These are phyloP conservation scores for Fusarium tuaranense DNA, from an alignment of 2,329 filamentous ascomycete species.

Conservation along the genomic window DNA sequence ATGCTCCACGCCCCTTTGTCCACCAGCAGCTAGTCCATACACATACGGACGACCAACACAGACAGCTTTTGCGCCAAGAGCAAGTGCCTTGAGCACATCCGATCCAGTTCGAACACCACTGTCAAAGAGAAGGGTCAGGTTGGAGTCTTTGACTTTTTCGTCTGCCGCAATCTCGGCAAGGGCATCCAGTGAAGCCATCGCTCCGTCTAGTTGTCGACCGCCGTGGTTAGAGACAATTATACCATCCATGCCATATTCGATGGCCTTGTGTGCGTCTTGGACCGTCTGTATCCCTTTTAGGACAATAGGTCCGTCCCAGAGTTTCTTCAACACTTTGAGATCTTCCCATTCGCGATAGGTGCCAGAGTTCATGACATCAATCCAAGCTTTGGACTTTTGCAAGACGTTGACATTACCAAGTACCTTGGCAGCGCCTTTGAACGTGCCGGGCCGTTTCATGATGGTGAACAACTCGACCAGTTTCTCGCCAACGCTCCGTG, in stretches of 20 bases:
- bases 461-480: constrained; percentile 34
- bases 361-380: constrained; percentile 48
- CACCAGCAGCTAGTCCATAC: constrained; percentile 51
- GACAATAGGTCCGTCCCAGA: constrained; percentile 68
- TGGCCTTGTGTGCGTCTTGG: constrained; percentile 54
- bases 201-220: constrained; percentile 56
- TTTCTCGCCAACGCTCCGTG: constrained; percentile 17
- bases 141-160: constrained; percentile 50
- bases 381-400: constrained; percentile 39
- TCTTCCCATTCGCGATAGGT: constrained; percentile 71
- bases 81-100: constrained; percentile 55
- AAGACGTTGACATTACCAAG: constrained; percentile 22
- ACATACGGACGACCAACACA: constrained; percentile 57
- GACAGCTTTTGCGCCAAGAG: constrained; percentile 55
- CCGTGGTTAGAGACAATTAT: constrained; percentile 59
- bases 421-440: constrained; percentile 37
- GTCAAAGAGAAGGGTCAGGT: constrained; percentile 65
- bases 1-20: constrained; percentile 65
- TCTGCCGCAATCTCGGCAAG: constrained; percentile 64
- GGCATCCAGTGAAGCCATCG: constrained; percentile 66
- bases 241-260: constrained; percentile 52
- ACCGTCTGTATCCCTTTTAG: constrained; percentile 56
- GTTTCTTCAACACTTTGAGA: constrained; percentile 65
- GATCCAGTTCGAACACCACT: constrained; percentile 55
- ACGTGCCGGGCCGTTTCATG: constrained; percentile 34